Base-by-base conservation (phyloP, 1,139 yeast species). In the Suhomyces atakaporum region DNA sequence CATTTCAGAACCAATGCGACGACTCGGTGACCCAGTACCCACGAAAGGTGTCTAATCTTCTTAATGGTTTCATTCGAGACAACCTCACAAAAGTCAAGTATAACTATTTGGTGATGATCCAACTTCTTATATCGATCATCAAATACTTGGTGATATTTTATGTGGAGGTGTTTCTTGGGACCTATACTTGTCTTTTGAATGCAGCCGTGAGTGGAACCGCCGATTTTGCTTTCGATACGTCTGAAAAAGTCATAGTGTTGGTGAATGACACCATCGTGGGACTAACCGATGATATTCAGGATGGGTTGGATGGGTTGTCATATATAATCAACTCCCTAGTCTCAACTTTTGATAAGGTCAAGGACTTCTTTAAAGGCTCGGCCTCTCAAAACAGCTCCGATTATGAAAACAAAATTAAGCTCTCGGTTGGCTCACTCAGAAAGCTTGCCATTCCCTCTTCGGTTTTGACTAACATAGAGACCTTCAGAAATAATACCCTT, bases 121-220 rank as follows among this genome's bases (percentile, higher is more conserved):
- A 37, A 12, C 19, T 80, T 24, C 48, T 77, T 11, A 56, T 86
- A 0, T 69, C 77, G 0, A 81, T 81, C 0, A 63, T 82, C 10
- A 82, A 85, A 47, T 70, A 74, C 30, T 46, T 89, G 24, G 56
- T 86, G 0, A 52, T 78, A 8, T 89, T 92, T 53, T 67, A 79
- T 16, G 61, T 92, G 12, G 89, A 87, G 27, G 51, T 90, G 44
- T 75, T 84, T 35, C 61, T 89, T 7, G 97, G 97, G 0, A 90
- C 97, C 0, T 86, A 85, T 58, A 81, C 86, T 0, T 92, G 98
- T 60, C 65, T 92, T 16, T 58, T 88, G 6, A 79, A 85, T 0
- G 82, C 94, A 5, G 76, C 90, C 0, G 66, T 89, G 7, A 80
- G 78, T 46, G 87, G 92, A 2, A 73, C 87, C 0, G 83, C 84